phyloP scores from a whole-genome alignment of 2,329 filamentous ascomycete species.

The Sclerotinia nivalis region DNA sequence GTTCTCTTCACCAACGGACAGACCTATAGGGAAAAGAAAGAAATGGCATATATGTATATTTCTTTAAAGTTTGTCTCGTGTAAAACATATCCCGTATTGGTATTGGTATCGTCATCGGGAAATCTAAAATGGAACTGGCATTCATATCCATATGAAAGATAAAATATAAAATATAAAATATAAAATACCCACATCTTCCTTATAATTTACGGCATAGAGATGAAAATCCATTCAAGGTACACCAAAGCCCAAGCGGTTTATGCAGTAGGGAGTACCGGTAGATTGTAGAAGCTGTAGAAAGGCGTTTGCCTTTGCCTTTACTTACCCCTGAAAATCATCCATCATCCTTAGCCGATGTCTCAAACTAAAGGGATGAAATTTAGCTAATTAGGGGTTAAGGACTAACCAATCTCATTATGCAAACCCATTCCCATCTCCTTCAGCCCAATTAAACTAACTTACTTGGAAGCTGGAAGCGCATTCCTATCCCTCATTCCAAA shows the following conservation, averaged over 20 bases:
- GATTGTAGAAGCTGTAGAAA: not conserved
- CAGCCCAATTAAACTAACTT: not conserved
- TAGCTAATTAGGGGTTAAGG: not conserved
- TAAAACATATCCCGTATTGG: not conserved
- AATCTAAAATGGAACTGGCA: not conserved
- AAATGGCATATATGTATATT: not conserved
- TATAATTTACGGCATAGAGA: slow-evolving; percentile 4
- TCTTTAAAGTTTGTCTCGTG: not conserved
- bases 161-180: too few relatives aligned
- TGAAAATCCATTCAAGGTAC: not conserved
- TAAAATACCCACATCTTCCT: not conserved
- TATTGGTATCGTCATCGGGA: slow-evolving; percentile 1
- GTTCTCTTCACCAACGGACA: not conserved
- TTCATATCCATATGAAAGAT: not conserved
- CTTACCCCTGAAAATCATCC: slow-evolving; percentile 20
- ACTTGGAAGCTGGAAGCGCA: not conserved
- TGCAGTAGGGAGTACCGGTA: not conserved
- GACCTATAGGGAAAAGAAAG: not conserved
- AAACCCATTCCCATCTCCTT: not conserved
- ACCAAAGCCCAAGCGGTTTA: not conserved
- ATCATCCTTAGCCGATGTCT: slow-evolving; percentile 3
- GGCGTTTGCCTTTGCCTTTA: not conserved
- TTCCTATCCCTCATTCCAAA: not conserved
- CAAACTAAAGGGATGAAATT: not conserved
- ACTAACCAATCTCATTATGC: not conserved